phyloP scores from a whole-genome alignment of 1,284 basidiomycete genomes.

The Moesziomyces sp. region DNA sequence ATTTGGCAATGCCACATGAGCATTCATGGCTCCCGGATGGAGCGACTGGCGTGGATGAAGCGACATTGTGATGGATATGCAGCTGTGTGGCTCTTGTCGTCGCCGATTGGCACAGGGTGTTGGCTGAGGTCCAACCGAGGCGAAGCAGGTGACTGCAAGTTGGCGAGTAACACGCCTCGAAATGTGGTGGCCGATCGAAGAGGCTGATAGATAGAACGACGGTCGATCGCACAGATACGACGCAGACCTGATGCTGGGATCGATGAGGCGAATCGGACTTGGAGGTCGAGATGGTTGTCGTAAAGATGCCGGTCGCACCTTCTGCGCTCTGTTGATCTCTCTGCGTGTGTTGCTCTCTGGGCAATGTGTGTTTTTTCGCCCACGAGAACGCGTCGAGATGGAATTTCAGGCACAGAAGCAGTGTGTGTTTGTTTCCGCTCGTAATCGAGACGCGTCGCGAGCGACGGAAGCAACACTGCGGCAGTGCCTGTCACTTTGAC shows the following conservation, averaged over 20 bases:
- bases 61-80: constrained; percentile 24
- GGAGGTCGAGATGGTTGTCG: background rate
- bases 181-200: no score
- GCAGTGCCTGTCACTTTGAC: no score
- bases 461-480: constrained; percentile 18
- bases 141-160: no score
- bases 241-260: no score
- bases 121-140: no score
- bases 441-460: constrained; percentile 31
- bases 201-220: no score
- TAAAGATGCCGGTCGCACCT: background rate
- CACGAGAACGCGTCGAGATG: constrained; percentile 8
- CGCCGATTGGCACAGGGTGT: background rate
- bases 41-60: constrained; percentile 48
- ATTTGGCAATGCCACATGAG: constrained; percentile 29
- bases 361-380: constrained; percentile 5
- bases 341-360: background rate
- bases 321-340: constrained; percentile 1
- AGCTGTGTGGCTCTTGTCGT: background rate
- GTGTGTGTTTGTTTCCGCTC: constrained; percentile 15
- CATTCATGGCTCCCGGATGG: constrained; percentile 38
- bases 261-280: background rate
- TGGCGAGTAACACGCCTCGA: no score
- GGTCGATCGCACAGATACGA: no score
- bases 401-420: constrained; percentile 13